Evolutionary conservation across 768 basidiomycete genomes (phyloP).

Genomic region (Suillus occidentalis): DNA sequence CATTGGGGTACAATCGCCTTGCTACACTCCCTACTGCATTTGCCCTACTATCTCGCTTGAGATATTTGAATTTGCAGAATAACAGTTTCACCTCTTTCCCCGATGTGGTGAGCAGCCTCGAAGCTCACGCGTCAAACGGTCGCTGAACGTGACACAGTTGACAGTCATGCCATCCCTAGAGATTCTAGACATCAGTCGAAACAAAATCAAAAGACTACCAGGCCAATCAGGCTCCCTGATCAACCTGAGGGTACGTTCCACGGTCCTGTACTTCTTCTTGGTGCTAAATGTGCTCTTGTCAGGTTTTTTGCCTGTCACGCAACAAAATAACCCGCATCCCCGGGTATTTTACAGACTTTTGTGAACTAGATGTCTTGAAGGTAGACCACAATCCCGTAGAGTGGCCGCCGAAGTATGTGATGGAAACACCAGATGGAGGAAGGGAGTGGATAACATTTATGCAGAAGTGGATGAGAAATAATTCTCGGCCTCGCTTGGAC

Average conservation of each 20-base stretch:
- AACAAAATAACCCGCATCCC: constrained; percentile 86
- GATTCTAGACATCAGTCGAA: constrained; percentile 92
- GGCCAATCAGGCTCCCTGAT: constrained; percentile 74
- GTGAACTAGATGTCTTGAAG: constrained; percentile 73
- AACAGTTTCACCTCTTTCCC: constrained; percentile 85
- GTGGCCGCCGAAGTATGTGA: constrained; percentile 76
- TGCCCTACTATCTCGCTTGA: constrained; percentile 64
- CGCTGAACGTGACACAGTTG: constrained; percentile 48
- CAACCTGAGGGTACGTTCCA: constrained; percentile 62
- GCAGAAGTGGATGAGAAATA: constrained; percentile 73
- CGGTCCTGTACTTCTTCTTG: background rate
- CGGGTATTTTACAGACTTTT: constrained; percentile 72
- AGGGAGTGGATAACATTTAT: constrained; percentile 71
- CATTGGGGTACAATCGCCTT: constrained; percentile 84
- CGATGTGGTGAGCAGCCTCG: constrained; percentile 64
- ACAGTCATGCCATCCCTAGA: constrained; percentile 85
- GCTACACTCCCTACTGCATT: constrained; percentile 76
- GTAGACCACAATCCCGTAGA: constrained; percentile 90
- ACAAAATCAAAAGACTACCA: constrained; percentile 83
- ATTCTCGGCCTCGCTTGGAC: constrained; percentile 36
- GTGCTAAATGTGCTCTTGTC: constrained; percentile 10
- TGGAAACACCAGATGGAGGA: constrained; percentile 53
- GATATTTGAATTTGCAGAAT: constrained; percentile 85
- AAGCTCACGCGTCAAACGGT: constrained; percentile 7
- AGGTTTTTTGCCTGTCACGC: constrained; percentile 85